Evolutionary conservation across 805 yeast species (phyloP).

Genomic region (Zygosaccharomyces pseudorouxii): DNA sequence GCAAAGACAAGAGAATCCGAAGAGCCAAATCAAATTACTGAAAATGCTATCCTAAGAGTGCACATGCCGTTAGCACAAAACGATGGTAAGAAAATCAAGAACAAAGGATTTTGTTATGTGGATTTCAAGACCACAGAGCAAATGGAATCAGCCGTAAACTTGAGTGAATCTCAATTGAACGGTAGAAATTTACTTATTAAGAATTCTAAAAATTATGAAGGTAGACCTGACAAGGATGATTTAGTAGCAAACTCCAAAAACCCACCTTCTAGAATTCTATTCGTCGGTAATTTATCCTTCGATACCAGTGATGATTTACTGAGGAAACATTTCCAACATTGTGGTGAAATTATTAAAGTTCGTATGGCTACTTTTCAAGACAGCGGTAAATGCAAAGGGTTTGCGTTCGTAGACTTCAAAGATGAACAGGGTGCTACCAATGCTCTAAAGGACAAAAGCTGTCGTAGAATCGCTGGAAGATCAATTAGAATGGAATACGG

Average conservation of each 20-base stretch:
- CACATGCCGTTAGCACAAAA: constrained; percentile 69
- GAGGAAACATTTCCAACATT: constrained; percentile 79
- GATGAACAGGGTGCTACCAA: constrained; percentile 76
- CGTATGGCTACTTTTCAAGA: constrained; percentile 99
- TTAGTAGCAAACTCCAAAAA: constrained; percentile 53
- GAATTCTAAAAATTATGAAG: constrained; percentile 73
- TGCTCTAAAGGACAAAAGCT: constrained; percentile 70
- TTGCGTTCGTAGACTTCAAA: constrained; percentile 84
- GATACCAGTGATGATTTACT: constrained; percentile 81
- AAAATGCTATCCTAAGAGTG: constrained; percentile 63
- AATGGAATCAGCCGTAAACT: constrained; percentile 54
- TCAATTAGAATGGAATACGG: constrained; percentile 85
- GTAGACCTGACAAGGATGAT: constrained; percentile 67
- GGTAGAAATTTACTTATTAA: constrained; percentile 87
- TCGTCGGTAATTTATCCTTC: constrained; percentile 89
- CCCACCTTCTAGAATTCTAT: constrained; percentile 83
- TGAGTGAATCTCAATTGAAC: constrained; percentile 69
- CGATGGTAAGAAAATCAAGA: constrained; percentile 52
- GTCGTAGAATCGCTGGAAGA: constrained; percentile 65
- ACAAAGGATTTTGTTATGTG: constrained; percentile 83
- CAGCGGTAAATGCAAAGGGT: constrained; percentile 93
- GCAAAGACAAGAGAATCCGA: constrained; percentile 48
- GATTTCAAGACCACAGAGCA: constrained; percentile 65
- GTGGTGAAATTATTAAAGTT: constrained; percentile 78
- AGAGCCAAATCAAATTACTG: constrained; percentile 41